Base-by-base conservation (phyloP, 257 asterid species). In the Nyctanthes arbortristis region DNA sequence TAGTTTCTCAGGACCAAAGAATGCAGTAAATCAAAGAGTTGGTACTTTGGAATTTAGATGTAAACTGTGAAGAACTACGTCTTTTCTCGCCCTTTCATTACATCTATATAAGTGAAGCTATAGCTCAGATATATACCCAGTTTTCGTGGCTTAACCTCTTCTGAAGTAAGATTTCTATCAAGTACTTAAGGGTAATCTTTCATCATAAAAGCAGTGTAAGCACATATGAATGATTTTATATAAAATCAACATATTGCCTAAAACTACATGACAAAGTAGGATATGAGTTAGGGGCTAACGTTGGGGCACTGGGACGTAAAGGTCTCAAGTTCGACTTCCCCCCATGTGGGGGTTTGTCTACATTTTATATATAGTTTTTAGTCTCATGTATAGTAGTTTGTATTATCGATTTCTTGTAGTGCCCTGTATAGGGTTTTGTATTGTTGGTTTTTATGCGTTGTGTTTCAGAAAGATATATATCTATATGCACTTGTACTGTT, bases 31-130 rank as follows among this genome's bases (percentile, higher is more conserved):
- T 22, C 35, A 49, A 8, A 64, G 14, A 7, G 45, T 31, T 12
- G 4, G 71, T 37, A 32, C 4, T 28, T n/a, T n/a, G n/a, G n/a
- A n/a, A n/a, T n/a, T 65, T 7, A 47, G 16, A 55, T 35, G 66
- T 64, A 70, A 47, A 10, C n/a, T n/a, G n/a, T 36, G 54, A 80
- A 78, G 40, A 45, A 90, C 65, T 39, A 93, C 98, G 96, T 93
- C 97, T 84, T 63, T 87, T 76, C 99, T 77, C 82, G 99, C 99
- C 82, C 99, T 86, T 81, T 91, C 97, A 71, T 93, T 80, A 71
- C 99, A 93, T 80, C 79, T 91, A 72, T n/a, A n/a, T 91, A 93
- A 74, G 89, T 93, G 85, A 93, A 91, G 71, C 77, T 63, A 47
- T 93, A 91, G 59, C 82, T 66, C 49, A 97, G 99, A 72, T 86